phyloP scores from a whole-genome alignment of 306 rosid species.

The Casuarina equisetifolia region DNA sequence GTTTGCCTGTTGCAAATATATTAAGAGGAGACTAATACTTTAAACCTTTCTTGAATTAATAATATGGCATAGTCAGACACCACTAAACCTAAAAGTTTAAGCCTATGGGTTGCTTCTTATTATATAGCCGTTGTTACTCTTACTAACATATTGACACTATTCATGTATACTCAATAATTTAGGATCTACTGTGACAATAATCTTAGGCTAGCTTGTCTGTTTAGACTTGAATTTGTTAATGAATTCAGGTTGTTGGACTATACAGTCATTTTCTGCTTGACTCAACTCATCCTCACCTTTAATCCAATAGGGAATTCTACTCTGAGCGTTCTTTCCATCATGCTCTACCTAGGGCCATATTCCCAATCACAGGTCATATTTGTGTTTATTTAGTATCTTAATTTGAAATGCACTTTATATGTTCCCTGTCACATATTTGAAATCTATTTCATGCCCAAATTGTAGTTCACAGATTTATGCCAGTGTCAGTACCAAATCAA shows the following conservation, averaged over 20 bases:
- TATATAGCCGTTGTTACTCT: no score
- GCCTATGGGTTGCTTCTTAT: no score
- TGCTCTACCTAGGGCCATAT: background rate
- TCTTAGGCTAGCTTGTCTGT: background rate
- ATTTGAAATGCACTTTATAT: background rate
- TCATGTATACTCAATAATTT: no score
- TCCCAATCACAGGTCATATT: background rate
- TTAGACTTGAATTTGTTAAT: background rate
- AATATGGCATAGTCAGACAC: no score
- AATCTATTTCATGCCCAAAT: background rate
- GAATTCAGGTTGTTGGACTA: background rate
- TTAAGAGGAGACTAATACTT: no score
- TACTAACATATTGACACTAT: no score
- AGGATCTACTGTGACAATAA: background rate
- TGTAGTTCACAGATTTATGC: background rate
- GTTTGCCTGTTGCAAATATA: background rate
- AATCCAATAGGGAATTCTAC: background rate
- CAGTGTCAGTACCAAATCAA: background rate
- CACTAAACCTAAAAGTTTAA: no score
- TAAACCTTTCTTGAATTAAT: no score
- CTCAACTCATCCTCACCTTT: background rate
- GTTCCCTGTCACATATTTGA: background rate
- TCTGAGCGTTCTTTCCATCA: background rate
- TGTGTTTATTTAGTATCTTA: background rate
- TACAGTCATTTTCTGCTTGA: background rate